Evolutionary conservation across 129 eudicot genomes (phyloP).

Genomic region (Flaveria brownii): DNA sequence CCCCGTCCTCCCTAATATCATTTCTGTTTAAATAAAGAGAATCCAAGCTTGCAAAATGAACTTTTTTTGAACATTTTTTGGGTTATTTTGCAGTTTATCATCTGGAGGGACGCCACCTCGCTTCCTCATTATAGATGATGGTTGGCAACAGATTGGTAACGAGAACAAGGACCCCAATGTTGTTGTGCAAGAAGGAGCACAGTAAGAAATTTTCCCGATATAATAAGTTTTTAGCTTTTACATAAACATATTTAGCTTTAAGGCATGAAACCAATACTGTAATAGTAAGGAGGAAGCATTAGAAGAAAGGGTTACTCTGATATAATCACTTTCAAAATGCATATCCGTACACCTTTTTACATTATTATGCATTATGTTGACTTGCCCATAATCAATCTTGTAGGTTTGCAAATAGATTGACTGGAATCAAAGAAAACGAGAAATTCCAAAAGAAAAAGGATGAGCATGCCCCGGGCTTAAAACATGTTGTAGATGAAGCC

Average conservation of each 20-base stretch:
- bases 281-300: no score
- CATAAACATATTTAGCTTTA: no score
- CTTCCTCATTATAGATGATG: conserved; percentile 93
- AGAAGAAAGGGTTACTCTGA: neutral
- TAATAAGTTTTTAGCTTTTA: neutral
- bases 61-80: no score
- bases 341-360: neutral
- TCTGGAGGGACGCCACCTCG: conserved; percentile 76
- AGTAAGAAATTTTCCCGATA: conserved; percentile 49
- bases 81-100: conserved; percentile 56
- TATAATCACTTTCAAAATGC: neutral
- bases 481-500: conserved; percentile 67
- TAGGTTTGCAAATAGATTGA: conserved; percentile 89
- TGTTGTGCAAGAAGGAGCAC: conserved; percentile 85
- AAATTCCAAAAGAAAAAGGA: conserved; percentile 73
- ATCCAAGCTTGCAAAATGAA: neutral
- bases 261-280: no score
- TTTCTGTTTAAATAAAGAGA: no score
- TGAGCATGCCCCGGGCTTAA: conserved; percentile 63
- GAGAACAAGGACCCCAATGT: conserved; percentile 44
- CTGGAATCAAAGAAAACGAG: conserved; percentile 78
- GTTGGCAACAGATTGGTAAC: conserved; percentile 91
- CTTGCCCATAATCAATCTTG: conserved; percentile 15
- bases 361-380: neutral
- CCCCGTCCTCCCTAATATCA: no score